These are phyloP conservation scores for Lasiodiplodia hormozganensis DNA, from an alignment of 2,329 filamentous ascomycete species.

Conservation along the genomic window DNA sequence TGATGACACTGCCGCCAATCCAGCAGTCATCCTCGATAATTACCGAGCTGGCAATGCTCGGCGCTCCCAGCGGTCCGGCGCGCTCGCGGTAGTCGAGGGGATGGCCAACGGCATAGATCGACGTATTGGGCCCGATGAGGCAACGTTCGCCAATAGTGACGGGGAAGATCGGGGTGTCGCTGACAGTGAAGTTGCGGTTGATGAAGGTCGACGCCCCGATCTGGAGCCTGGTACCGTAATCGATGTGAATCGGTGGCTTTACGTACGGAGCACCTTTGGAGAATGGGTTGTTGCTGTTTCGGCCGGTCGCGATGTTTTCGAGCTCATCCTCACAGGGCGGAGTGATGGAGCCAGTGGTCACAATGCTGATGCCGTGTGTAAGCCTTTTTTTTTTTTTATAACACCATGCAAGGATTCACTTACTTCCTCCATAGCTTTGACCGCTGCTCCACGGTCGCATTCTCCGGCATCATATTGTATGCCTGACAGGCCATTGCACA, in stretches of 20 bases:
- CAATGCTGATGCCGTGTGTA: conserved; percentile 11
- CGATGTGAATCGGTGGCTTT: conserved; percentile 66
- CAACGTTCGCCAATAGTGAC: conserved; percentile 61
- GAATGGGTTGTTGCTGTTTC: conserved; percentile 16
- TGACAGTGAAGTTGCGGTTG: conserved; percentile 63
- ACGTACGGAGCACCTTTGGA: conserved; percentile 22
- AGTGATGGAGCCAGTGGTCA: conserved; percentile 21
- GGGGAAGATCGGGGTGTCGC: conserved; percentile 55
- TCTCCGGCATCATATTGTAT: conserved; percentile 30
- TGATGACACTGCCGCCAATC: conserved; percentile 58
- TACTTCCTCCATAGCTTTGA: conserved; percentile 30
- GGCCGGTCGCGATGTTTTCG: background rate
- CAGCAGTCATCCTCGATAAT: conserved; percentile 54
- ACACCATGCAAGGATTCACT: conserved; percentile 9
- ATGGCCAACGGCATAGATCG: conserved; percentile 61
- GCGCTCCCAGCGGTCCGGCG: conserved; percentile 20
- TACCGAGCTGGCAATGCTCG: conserved; percentile 49
- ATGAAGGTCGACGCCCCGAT: conserved; percentile 70
- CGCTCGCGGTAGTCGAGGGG: conserved; percentile 54
- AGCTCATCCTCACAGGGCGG: conserved; percentile 19
- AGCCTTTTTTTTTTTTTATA: background rate
- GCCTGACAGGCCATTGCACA: conserved; percentile 30
- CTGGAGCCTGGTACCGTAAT: conserved; percentile 71
- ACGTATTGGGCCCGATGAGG: conserved; percentile 61
- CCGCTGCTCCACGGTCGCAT: conserved; percentile 29